Evolutionary conservation across 805 yeast genomes (phyloP).

Genomic region (Sugiyamaella valdiviana): DNA sequence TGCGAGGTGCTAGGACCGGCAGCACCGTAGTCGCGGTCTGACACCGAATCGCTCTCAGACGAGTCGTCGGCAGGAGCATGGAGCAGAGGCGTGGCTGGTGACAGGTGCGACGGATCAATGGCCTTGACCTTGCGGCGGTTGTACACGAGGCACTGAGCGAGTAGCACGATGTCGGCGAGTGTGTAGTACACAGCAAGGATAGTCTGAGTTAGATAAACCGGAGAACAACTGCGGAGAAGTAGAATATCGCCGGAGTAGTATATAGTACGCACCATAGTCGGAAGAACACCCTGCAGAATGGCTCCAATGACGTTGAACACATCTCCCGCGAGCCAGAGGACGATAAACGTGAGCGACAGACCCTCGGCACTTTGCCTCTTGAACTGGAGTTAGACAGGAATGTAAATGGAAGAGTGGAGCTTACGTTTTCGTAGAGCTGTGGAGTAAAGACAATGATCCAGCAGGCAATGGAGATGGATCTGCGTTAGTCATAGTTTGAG

Average conservation of each 20-base stretch:
- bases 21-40: conserved; percentile 1
- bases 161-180: conserved; percentile 75
- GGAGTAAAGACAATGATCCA: conserved; percentile 98
- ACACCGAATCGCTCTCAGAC: neutral
- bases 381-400: conserved; percentile 35
- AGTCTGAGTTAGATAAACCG: conserved; percentile 33
- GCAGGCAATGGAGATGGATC: conserved; percentile 89
- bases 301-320: conserved; percentile 91
- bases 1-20: neutral
- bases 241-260: neutral
- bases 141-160: conserved; percentile 78
- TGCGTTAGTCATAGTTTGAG: too few species aligned
- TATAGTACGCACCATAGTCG: conserved; percentile 58
- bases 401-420: conserved; percentile 7
- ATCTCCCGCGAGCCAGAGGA: conserved; percentile 91
- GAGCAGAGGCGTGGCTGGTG: conserved; percentile 81
- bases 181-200: conserved; percentile 90
- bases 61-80: conserved; percentile 45
- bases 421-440: conserved; percentile 79
- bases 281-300: conserved; percentile 78
- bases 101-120: conserved; percentile 70
- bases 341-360: conserved; percentile 74
- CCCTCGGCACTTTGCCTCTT: conserved; percentile 84
- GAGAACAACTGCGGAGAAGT: too few species aligned
- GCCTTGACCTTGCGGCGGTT: conserved; percentile 45